These are phyloP conservation scores for Brettanomyces nanus DNA, from an alignment of 805 yeast genomes.

Conservation along the genomic window DNA sequence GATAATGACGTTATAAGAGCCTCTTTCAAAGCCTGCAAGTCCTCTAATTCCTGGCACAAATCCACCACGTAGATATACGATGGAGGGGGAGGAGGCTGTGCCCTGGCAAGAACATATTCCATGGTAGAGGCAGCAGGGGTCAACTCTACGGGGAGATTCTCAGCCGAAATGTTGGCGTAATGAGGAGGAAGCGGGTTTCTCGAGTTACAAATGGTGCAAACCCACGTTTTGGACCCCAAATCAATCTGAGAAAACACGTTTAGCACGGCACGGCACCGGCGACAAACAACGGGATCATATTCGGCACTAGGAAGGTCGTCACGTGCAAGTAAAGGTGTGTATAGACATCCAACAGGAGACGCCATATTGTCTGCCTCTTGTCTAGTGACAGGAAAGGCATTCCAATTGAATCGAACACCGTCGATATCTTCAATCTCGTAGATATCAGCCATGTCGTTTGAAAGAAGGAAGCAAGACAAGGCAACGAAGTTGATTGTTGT, in stretches of 20 bases:
- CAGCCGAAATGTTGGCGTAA: conserved; percentile 67
- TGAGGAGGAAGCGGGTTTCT: conserved; percentile 79
- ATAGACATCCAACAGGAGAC: conserved; percentile 88
- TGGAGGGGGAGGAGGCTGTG: conserved; percentile 64
- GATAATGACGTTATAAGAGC: conserved; percentile 67
- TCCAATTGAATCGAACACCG: conserved; percentile 73
- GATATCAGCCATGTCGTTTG: conserved; percentile 37
- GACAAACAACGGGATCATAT: conserved; percentile 81
- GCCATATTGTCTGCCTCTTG: conserved; percentile 86
- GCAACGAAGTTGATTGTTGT: too few species aligned
- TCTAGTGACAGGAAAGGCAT: conserved; percentile 81
- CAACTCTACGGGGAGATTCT: conserved; percentile 76
- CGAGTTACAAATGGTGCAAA: conserved; percentile 72
- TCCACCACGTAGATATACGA: conserved; percentile 81
- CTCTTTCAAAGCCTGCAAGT: conserved; percentile 75
- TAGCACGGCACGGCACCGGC: conserved; percentile 76
- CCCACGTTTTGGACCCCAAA: conserved; percentile 68
- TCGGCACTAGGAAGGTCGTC: conserved; percentile 70
- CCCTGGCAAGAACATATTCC: conserved; percentile 72
- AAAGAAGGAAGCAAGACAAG: too few species aligned
- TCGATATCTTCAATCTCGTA: conserved; percentile 54
- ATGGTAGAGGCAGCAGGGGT: conserved; percentile 62
- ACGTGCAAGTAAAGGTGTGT: conserved; percentile 84
- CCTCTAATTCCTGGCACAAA: conserved; percentile 83
- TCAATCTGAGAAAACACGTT: conserved; percentile 85